A percentile compares a stretch with the other conserved stretches of the same genome.
These are phyloP conservation scores for Eucalyptus pumila DNA, from an alignment of 345 rosid genomes.

Conservation along the genomic window DNA sequence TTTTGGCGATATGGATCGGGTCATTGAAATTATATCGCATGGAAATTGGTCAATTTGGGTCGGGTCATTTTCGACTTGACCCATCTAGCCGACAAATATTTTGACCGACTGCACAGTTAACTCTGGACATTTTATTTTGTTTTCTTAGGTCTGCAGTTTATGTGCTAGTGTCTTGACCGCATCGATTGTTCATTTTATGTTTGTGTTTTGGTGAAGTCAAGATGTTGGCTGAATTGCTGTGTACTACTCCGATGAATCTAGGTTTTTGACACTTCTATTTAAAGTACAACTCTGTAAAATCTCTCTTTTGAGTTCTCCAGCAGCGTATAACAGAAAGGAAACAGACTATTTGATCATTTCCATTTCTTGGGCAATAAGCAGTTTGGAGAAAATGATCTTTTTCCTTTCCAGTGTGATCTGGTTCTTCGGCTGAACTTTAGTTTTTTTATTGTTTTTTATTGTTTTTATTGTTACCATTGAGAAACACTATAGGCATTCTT, in stretches of 20 bases:
- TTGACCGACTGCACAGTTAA: not conserved
- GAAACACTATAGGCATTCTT: not conserved
- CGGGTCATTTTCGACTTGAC: too few relatives aligned
- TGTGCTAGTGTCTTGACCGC: not conserved
- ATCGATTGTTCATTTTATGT: not conserved
- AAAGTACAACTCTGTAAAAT: not conserved
- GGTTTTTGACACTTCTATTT: not conserved
- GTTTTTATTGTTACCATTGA: not conserved
- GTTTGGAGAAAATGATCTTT: not conserved
- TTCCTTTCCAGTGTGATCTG: not conserved
- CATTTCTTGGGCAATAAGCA: not conserved
- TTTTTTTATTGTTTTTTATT: not conserved
- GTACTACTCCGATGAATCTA: not conserved
- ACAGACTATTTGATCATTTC: not conserved
- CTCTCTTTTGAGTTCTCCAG: not conserved
- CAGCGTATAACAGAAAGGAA: not conserved
- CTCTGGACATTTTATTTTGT: not conserved
- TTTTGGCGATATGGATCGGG: too few relatives aligned
- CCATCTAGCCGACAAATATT: not conserved
- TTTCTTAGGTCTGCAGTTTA: not conserved
- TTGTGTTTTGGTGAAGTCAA: not conserved
- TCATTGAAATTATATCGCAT: fast-evolving
- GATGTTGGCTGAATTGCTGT: not conserved
- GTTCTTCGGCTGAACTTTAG: not conserved
- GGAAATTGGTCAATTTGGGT: too few relatives aligned